Evolutionary conservation across 1,139 yeast species (phyloP).

Genomic region (Scheffersomyces insectosa): DNA sequence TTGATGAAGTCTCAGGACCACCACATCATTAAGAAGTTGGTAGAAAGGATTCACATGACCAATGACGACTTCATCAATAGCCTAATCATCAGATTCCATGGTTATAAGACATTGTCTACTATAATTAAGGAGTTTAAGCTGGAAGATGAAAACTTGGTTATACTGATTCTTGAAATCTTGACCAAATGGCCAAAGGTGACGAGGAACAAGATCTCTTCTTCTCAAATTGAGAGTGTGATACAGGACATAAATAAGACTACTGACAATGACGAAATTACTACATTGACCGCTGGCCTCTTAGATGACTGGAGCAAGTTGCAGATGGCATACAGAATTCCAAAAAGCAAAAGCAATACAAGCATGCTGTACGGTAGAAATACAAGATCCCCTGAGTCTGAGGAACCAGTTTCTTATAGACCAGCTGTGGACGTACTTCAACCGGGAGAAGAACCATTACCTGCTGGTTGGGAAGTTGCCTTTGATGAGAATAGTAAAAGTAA

Average conservation of each 20-base stretch:
- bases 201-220: constrained; percentile 75
- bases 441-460: constrained; percentile 40
- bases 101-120: constrained; percentile 76
- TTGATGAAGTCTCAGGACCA: constrained; percentile 75
- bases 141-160: constrained; percentile 38
- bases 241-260: constrained; percentile 39
- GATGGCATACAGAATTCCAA: constrained; percentile 84
- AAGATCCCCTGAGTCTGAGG: constrained; percentile 7
- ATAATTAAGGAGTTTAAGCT: constrained; percentile 41
- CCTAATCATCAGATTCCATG: constrained; percentile 76
- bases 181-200: constrained; percentile 79
- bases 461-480: constrained; percentile 55
- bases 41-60: constrained; percentile 65
- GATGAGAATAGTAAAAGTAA: constrained; percentile 39
- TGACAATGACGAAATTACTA: constrained; percentile 31
- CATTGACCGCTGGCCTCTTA: constrained; percentile 47
- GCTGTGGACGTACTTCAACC: not conserved
- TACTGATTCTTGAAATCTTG: constrained; percentile 57
- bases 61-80: constrained; percentile 55
- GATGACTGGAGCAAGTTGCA: constrained; percentile 73
- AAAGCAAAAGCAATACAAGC: constrained; percentile 23
- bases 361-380: constrained; percentile 33
- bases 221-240: constrained; percentile 71
- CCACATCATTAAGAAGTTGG: constrained; percentile 63
- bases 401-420: not conserved